These are phyloP conservation scores for Populus tomentosa DNA, from an alignment of 441 rosid species.

Conservation along the genomic window DNA sequence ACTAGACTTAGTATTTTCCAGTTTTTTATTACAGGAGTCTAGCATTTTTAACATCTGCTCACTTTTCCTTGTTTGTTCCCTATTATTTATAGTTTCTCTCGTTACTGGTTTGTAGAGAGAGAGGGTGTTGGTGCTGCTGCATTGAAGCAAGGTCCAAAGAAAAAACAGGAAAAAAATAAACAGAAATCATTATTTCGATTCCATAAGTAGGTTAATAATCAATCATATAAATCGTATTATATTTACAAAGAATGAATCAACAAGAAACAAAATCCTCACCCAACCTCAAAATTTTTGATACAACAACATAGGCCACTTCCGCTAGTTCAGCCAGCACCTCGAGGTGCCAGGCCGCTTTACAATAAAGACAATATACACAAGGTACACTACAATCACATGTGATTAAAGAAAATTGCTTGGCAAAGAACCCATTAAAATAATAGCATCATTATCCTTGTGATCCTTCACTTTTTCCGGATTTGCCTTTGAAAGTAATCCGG, in stretches of 20 bases:
- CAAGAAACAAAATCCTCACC: not conserved
- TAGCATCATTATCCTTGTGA: slow-evolving; percentile 41
- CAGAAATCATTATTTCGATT: too few relatives aligned
- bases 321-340: slow-evolving; percentile 4
- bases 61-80: too few relatives aligned
- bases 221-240: not conserved
- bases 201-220: not conserved
- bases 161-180: too few relatives aligned
- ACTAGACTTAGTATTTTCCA: too few relatives aligned
- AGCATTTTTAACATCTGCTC: too few relatives aligned
- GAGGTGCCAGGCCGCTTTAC: slow-evolving; percentile 1
- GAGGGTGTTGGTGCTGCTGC: too few relatives aligned
- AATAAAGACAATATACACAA: slow-evolving; percentile 21
- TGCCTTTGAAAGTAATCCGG: slow-evolving; percentile 60
- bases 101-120: too few relatives aligned
- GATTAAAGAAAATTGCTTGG: slow-evolving; percentile 54
- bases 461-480: slow-evolving; percentile 31
- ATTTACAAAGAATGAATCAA: not conserved
- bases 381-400: slow-evolving; percentile 9
- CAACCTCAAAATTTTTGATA: slow-evolving; percentile 7
- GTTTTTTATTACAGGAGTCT: too few relatives aligned
- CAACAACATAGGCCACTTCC: slow-evolving; percentile 1
- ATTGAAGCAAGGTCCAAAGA: too few relatives aligned
- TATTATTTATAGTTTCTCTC: too few relatives aligned
- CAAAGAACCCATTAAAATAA: slow-evolving; percentile 74